Percentiles rank a stretch among this genome's conserved stretches.
These are phyloP conservation scores for Cordyceps pruinosa DNA, from an alignment of 2,329 filamentous ascomycete genomes.

Conservation along the genomic window DNA sequence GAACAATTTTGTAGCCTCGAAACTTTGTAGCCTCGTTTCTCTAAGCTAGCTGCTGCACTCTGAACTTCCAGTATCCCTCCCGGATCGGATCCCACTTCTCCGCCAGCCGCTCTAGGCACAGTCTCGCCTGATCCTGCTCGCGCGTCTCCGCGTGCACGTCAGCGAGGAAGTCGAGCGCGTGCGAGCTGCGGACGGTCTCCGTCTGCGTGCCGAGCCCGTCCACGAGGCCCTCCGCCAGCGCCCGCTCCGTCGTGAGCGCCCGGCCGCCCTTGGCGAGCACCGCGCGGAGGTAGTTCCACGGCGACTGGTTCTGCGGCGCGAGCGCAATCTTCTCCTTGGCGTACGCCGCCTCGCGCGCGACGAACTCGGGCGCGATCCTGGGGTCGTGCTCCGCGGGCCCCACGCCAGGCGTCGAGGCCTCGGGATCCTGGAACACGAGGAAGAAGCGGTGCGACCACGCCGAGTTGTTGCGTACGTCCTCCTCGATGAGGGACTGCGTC, in stretches of 20 bases:
- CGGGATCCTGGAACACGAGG: slow-evolving; percentile 67
- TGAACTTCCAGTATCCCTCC: slow-evolving; percentile 82
- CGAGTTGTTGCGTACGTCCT: slow-evolving; percentile 90
- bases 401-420: slow-evolving; percentile 37
- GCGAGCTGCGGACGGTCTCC: slow-evolving; percentile 53
- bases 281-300: slow-evolving; percentile 87
- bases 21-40: background rate
- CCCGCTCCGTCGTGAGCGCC: slow-evolving; percentile 36
- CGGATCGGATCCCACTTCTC: slow-evolving; percentile 88
- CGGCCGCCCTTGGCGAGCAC: slow-evolving; percentile 62
- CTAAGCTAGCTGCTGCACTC: slow-evolving; percentile 22
- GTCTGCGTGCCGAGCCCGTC: slow-evolving; percentile 37
- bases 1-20: background rate
- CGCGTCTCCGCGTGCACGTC: slow-evolving; percentile 57
- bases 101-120: slow-evolving; percentile 66
- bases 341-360: slow-evolving; percentile 70
- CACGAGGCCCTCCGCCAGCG: slow-evolving; percentile 46
- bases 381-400: slow-evolving; percentile 47
- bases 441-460: slow-evolving; percentile 98
- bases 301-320: slow-evolving; percentile 87
- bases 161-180: slow-evolving; percentile 65
- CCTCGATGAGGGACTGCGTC: slow-evolving; percentile 64
- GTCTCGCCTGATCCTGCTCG: slow-evolving; percentile 54
- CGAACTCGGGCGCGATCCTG: slow-evolving; percentile 53
- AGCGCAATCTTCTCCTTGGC: slow-evolving; percentile 65